Evolutionary conservation across 2,329 filamentous ascomycete genomes (phyloP).

Genomic region (Nothophaeocryptopus gaeumannii): DNA sequence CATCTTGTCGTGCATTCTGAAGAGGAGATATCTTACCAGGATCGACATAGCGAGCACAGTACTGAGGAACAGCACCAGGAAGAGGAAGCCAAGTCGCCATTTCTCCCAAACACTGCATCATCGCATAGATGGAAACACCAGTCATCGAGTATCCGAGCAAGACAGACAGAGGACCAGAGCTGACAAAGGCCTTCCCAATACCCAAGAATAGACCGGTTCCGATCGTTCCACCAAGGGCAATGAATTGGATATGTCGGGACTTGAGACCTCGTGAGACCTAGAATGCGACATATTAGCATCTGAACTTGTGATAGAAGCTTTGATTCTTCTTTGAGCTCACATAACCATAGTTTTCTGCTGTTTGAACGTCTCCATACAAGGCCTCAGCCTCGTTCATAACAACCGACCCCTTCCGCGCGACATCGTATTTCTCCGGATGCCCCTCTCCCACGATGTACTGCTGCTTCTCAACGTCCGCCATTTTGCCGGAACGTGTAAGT

Average conservation of each 20-base stretch:
- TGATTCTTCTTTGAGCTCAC: neutral
- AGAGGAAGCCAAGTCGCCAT: conserved; percentile 44
- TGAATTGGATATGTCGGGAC: conserved; percentile 58
- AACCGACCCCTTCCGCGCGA: conserved; percentile 15
- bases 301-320: neutral
- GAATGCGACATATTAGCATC: neutral
- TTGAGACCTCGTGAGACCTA: conserved; percentile 53
- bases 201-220: conserved; percentile 24
- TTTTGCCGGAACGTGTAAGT: neutral
- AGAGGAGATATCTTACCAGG: conserved; percentile 30
- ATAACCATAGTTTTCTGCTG: conserved; percentile 39
- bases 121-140: conserved; percentile 35
- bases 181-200: conserved; percentile 16
- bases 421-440: neutral
- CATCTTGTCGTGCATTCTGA: conserved; percentile 22
- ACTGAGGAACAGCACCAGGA: conserved; percentile 33
- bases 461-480: conserved; percentile 17
- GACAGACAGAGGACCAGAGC: conserved; percentile 18
- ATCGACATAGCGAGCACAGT: conserved; percentile 37
- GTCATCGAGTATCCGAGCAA: conserved; percentile 37
- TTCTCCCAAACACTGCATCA: conserved; percentile 45
- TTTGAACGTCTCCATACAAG: conserved; percentile 51
- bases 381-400: conserved; percentile 49
- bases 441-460: conserved; percentile 7
- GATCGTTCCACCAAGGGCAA: conserved; percentile 50